These are phyloP conservation scores for Skeletonema grethae DNA, from an alignment of 108 stramenopile species.

Conservation along the genomic window DNA sequence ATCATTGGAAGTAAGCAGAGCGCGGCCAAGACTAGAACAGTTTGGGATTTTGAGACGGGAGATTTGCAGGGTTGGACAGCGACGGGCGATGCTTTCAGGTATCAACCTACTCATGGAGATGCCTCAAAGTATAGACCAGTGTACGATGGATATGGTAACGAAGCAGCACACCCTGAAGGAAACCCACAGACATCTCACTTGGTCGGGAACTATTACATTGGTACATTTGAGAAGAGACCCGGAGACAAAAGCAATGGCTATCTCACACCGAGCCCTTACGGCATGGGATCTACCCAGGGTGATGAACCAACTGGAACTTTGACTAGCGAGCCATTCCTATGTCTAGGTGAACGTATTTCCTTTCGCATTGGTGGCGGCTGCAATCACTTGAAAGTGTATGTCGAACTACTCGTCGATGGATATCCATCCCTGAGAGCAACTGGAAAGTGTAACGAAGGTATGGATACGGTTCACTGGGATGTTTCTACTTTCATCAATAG, in stretches of 20 bases:
- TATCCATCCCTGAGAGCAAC: slow-evolving; percentile 62
- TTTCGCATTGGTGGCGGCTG: slow-evolving; percentile 86
- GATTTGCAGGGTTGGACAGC: slow-evolving; percentile 69
- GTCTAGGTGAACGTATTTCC: slow-evolving; percentile 54
- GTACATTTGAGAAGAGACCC: slow-evolving; percentile 72
- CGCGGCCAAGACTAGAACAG: slow-evolving; percentile 55
- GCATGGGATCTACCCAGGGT: slow-evolving; percentile 57
- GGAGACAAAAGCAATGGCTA: slow-evolving; percentile 45
- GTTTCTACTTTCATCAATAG: slow-evolving; percentile 52
- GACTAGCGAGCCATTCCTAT: slow-evolving; percentile 68
- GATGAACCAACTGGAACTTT: slow-evolving; percentile 74
- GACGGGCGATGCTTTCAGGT: slow-evolving; percentile 72
- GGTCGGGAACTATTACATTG: slow-evolving; percentile 73
- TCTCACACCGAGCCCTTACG: slow-evolving; percentile 37
- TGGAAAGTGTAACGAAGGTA: slow-evolving; percentile 69
- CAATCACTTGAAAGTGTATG: slow-evolving; percentile 61
- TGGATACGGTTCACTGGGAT: slow-evolving; percentile 63
- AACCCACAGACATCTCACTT: slow-evolving; percentile 26
- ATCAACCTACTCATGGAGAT: slow-evolving; percentile 83
- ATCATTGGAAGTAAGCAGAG: slow-evolving; percentile 66
- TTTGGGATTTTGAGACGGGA: slow-evolving; percentile 90
- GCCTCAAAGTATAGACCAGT: slow-evolving; percentile 57
- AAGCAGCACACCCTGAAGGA: slow-evolving; percentile 23
- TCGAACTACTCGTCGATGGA: slow-evolving; percentile 86
- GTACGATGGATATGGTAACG: slow-evolving; percentile 46